Evolutionary conservation across 768 basidiomycete genomes (phyloP), one percentile per base, ranked within the genome.

Genomic region (Tylopilus subfusipes): DNA sequence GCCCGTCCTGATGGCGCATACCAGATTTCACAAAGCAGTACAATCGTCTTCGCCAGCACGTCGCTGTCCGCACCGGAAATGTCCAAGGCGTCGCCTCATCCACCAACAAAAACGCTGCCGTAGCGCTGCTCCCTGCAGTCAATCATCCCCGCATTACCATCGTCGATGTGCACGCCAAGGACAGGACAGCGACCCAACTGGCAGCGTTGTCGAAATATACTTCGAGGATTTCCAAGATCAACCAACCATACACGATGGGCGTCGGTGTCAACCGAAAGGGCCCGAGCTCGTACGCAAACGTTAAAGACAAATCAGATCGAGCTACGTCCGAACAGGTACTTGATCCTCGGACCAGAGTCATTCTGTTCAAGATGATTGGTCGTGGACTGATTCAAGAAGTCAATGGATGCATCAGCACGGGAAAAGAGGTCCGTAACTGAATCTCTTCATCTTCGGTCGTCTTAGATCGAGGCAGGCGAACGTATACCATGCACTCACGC

Each of bases 11-110:
- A 53, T 36, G 25, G 47, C 25, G 14, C 18, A 56, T 50, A 53
- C 47, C 68, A 97, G 97, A 99, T 74, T 98, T 99, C 64, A 98
- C 97, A 31, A 98, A 98, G 72, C 94, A 98, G 64, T 99, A 90
- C 73, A 98, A 98, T 73, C 87, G 97, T 22, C 77, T 98, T 29
- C 78, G 89, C 47, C 95, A 98, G 68, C 92, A 98, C 68, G 86
- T 91, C 53, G 90, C 89, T 21, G 88, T 93, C 6, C 85, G 85
- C 34, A 82, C 83, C 18, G 89, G 90, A 3, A 82, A 77, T 52
- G 88, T 82, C 1, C 81, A 82, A 51, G 83, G 85, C 13, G 68
- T 76, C 7, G 65, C 76, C 2, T 86, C 86, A 6, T 73, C 82
- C 2, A 74, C 76, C 16, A 77, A 82, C 48, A 71, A 75, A 5